Base-by-base conservation (phyloP, 129 eudicot species). In the Heracleum sosnowskyi region DNA sequence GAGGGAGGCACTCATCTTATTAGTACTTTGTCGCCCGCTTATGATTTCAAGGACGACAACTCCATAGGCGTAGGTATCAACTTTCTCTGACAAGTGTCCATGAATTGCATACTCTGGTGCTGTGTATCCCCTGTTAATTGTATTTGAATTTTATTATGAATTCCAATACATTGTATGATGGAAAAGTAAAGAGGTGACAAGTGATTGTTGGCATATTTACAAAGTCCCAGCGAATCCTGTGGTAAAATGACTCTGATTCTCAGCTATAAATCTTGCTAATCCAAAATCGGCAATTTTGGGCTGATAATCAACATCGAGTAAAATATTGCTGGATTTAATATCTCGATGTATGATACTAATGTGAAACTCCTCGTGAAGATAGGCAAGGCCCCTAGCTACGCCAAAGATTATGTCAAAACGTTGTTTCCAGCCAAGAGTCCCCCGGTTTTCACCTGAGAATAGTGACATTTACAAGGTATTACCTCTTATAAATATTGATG, bases 31-130 rank as follows among this genome's bases (percentile, higher is more conserved):
- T 20, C 17, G 22, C 15, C 76, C 76, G 8, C 76, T 71, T 71
- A 71, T 71, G 28, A 71, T 71, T 40, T 71, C 76, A 39, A 71
- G 76, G 51, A 71, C 76, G 13, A 71, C 20, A 24, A 71, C 49
- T 37, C 76, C 76, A 40, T 37, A 71, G 16, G 49, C 45, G 9
- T 71, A 71, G 47, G 47, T 71, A 71, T 71, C 76, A 71, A 71
- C 76, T 71, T 71, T 71, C 35, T 71, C 8, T 37, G 76, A 37
- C 35, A 71, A 24, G 76, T 71, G 76, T 40, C 76, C 76, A 40
- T 71, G 76, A n/a, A 71, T 22, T 11, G 76, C 76, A 71, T 71
- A 71, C 17, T 71, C 76, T 39, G 76, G 76, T 71, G 76, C 76
- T 71, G 76, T 71, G 49, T 71, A 71, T 39, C 51, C 76, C 47